Evolutionary conservation across 2,329 filamentous ascomycete species (phyloP).

Genomic region (Neocatenulostroma microsporum): DNA sequence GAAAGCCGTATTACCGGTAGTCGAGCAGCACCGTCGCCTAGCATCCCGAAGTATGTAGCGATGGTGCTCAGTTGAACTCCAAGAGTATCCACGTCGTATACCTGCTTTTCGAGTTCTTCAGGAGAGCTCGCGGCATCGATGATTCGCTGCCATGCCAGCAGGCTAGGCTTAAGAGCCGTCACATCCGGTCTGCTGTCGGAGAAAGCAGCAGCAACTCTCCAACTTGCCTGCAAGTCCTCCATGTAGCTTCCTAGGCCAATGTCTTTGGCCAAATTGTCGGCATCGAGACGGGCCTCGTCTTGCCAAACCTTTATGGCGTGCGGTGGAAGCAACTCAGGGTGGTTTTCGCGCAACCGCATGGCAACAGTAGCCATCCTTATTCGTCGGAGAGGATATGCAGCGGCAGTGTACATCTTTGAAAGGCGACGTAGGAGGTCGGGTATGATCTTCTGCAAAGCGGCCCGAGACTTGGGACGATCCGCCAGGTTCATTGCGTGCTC

Average conservation of each 20-base stretch:
- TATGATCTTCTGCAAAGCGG: constrained; percentile 11
- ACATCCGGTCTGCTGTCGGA: constrained; percentile 24
- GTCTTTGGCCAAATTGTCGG: constrained; percentile 24
- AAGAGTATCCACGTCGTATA: constrained; percentile 47
- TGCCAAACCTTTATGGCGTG: constrained; percentile 11
- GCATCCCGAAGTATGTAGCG: constrained; percentile 51
- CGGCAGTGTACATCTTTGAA: constrained; percentile 14
- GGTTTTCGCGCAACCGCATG: constrained; percentile 17
- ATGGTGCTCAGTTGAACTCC: constrained; percentile 46
- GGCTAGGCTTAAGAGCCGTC: constrained; percentile 24
- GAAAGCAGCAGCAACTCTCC: constrained; percentile 38
- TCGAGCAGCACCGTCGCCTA: constrained; percentile 42
- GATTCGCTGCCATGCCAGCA: constrained; percentile 33
- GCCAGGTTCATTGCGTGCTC: constrained; percentile 16
- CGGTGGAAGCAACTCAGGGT: constrained; percentile 16
- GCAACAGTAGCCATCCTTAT: constrained; percentile 18
- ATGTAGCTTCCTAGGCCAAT: constrained; percentile 25
- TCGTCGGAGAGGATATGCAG: constrained; percentile 24
- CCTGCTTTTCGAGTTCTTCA: constrained; percentile 33
- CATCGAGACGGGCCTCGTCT: constrained; percentile 6
- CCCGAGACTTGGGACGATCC: constrained; percentile 16
- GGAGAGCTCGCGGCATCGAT: constrained; percentile 27
- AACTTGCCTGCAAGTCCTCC: constrained; percentile 30
- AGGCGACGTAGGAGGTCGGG: constrained; percentile 15
- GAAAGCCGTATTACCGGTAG: constrained; percentile 12